phyloP scores from a whole-genome alignment of 208 protist genomes.

The Willaertia magna region DNA sequence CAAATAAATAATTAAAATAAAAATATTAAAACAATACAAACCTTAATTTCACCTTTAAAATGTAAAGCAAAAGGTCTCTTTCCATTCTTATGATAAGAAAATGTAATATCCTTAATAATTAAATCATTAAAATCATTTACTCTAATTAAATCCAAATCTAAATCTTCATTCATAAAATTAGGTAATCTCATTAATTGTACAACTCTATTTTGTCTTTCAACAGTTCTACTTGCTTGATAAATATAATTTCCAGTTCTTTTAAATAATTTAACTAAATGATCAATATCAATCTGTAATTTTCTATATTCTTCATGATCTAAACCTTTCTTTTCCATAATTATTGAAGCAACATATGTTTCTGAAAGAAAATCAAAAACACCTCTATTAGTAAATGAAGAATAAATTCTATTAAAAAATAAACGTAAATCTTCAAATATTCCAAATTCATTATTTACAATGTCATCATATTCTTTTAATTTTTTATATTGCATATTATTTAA shows the following conservation, averaged over 20 bases:
- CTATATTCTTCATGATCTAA: slow-evolving; percentile 9
- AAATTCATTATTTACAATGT: background rate
- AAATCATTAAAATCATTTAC: background rate
- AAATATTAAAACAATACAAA: background rate
- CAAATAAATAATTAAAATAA: background rate
- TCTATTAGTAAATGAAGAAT: background rate
- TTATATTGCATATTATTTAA: slow-evolving; percentile 5
- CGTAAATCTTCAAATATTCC: background rate
- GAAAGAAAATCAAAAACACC: slow-evolving; percentile 12
- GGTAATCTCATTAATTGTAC: background rate
- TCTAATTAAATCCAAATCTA: background rate
- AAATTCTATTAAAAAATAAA: background rate
- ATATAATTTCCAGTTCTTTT: background rate
- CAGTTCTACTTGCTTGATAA: background rate
- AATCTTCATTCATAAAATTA: background rate
- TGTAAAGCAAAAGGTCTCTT: background rate
- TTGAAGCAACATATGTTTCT: background rate
- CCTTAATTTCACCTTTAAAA: background rate
- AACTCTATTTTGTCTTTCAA: background rate
- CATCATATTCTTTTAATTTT: background rate
- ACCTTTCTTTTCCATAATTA: slow-evolving; percentile 9
- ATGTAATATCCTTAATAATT: background rate
- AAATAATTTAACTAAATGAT: slow-evolving; percentile 1
- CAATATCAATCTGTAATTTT: slow-evolving; percentile 15
- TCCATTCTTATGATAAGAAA: background rate